phyloP scores from a whole-genome alignment of 192 early-diverging fungal genomes.

The Gamsiella multidivaricata region DNA sequence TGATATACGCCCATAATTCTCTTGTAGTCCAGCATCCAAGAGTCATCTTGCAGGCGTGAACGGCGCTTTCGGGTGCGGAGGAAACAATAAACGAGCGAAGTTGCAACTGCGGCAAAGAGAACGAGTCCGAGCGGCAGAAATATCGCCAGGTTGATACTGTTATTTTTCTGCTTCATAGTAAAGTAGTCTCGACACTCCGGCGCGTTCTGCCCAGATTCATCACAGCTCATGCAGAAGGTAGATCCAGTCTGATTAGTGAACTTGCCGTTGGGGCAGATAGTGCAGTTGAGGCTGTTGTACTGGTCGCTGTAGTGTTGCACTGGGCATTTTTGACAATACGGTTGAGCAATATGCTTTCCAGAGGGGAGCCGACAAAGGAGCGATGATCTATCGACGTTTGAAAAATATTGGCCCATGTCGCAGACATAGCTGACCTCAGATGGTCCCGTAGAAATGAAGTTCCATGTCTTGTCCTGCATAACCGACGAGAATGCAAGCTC shows the following conservation, averaged over 20 bases:
- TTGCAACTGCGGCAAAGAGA: neutral
- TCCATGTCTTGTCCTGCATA: constrained; percentile 39
- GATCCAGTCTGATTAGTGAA: constrained; percentile 37
- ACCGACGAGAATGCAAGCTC: constrained; percentile 37
- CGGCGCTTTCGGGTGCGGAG: constrained; percentile 28
- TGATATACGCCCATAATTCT: constrained; percentile 42
- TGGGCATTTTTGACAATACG: constrained; percentile 27
- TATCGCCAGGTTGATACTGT: constrained; percentile 19
- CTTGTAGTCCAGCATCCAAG: constrained; percentile 52
- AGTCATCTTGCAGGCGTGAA: constrained; percentile 37
- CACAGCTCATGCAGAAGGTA: constrained; percentile 20
- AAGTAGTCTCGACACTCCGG: constrained; percentile 29
- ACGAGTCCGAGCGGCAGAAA: constrained; percentile 30
- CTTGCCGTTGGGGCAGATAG: constrained; percentile 15
- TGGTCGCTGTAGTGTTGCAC: constrained; percentile 20
- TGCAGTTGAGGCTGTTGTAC: constrained; percentile 30
- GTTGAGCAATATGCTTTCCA: constrained; percentile 14
- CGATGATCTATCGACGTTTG: constrained; percentile 1
- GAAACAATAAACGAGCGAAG: neutral
- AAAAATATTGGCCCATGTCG: constrained; percentile 17
- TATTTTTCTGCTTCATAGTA: constrained; percentile 4
- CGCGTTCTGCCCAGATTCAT: constrained; percentile 6
- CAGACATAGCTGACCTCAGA: constrained; percentile 27
- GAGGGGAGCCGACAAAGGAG: constrained; percentile 9
- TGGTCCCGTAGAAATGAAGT: constrained; percentile 31